Evolutionary conservation across 2,329 filamentous ascomycete species (phyloP), one percentile per base, ranked within the genome.

Genomic region (Daldinia eschscholtzii): DNA sequence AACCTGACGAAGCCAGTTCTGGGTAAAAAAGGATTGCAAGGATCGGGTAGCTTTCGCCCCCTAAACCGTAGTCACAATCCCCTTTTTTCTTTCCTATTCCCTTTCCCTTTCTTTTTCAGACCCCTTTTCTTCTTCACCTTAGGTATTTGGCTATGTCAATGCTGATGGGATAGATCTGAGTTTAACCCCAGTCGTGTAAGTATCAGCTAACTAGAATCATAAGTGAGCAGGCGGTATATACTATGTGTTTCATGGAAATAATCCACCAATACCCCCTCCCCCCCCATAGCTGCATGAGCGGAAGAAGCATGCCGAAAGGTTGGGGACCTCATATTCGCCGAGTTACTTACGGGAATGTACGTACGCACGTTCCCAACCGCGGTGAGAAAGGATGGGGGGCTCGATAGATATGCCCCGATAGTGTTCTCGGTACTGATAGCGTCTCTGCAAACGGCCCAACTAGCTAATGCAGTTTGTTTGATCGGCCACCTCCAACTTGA

Each of bases 161-260:
- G 15, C 15, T 33, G 28, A 26, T 52, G 30, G 15, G 26, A 30
- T 52, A 52, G 26, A 52, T 13, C 7, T 15, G 3, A 6, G 2
- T 26, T 33, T n/a, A 15, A 26, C 15, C 26, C 46, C 26, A 33
- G 15, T 33, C 33, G 23, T 52, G 15, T 18, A 6, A 33, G 26
- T 33, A 52, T 52, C 26, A n/a, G 10, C 15, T 3, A 52, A 18
- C 2, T 15, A 18, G 20, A 15, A n/a, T 42, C 6, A 6, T 23
- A 42, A 44, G 55, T 30, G n/a, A 57, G 39, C 15, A 28, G 23
- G 55, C 55, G 26, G 53, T 18, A 44, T 44, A n/a, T 57, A 44
- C 37, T 35, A 10, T 35, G 33, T 35, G 9, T 35, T 35, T 35
- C 33, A 9, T 7, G 10, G 6, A 37, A 9, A 13, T 39, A 39